phyloP scores from a whole-genome alignment of 768 basidiomycete genomes.

The Lentinula aciculospora region DNA sequence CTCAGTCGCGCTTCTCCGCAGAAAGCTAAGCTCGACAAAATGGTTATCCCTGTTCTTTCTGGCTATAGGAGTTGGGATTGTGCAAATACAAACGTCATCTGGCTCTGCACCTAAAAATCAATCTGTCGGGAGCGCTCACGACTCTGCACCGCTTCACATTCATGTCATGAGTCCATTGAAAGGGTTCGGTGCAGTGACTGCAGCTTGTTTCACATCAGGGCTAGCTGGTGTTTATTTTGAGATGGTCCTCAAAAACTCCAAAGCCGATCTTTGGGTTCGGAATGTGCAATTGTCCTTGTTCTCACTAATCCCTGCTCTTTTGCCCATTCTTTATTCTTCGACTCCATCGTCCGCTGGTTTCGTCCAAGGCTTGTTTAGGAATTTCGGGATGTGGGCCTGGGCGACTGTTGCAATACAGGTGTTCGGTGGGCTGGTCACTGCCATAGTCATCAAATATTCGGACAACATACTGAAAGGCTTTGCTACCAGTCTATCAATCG shows the following conservation, averaged over 20 bases:
- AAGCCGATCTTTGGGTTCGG: slow-evolving; percentile 84
- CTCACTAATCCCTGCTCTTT: slow-evolving; percentile 83
- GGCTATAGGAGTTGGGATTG: slow-evolving; percentile 89
- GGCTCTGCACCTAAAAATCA: slow-evolving; percentile 22
- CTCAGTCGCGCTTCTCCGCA: slow-evolving; percentile 79
- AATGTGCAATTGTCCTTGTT: slow-evolving; percentile 88
- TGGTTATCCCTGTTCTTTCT: slow-evolving; percentile 88
- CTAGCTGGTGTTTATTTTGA: slow-evolving; percentile 93
- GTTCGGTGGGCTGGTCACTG: slow-evolving; percentile 89
- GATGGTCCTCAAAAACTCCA: slow-evolving; percentile 83
- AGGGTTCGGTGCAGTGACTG: slow-evolving; percentile 78
- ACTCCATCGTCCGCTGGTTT: slow-evolving; percentile 41
- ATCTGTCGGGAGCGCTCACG: slow-evolving; percentile 65
- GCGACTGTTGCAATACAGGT: slow-evolving; percentile 89
- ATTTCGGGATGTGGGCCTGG: slow-evolving; percentile 96
- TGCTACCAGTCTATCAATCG: slow-evolving; percentile 90
- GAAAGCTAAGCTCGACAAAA: slow-evolving; percentile 62
- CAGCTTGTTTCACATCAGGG: slow-evolving; percentile 87
- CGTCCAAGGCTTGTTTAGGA: slow-evolving; percentile 60
- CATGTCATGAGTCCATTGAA: slow-evolving; percentile 80
- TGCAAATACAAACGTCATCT: slow-evolving; percentile 78
- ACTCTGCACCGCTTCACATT: slow-evolving; percentile 48
- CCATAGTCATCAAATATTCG: slow-evolving; percentile 94
- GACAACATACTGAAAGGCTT: slow-evolving; percentile 98
- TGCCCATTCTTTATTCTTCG: slow-evolving; percentile 63